A percentile compares a stretch with the other conserved stretches of the same genome.
Conservation (phyloP, 306 rosid species). For the Acacia confusa region DNA sequence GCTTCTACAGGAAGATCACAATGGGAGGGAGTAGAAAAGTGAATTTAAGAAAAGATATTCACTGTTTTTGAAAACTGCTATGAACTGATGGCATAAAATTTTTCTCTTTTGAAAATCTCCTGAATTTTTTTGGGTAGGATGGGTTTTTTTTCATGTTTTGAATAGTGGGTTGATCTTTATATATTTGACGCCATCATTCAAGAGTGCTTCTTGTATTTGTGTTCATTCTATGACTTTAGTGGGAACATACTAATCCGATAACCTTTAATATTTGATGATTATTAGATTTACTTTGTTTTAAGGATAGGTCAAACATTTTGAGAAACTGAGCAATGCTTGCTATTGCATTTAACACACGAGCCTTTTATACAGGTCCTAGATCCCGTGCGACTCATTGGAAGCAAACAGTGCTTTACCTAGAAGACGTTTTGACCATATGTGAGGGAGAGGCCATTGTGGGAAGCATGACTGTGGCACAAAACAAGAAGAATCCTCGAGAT, state of each 20-base stretch:
- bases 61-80: background rate
- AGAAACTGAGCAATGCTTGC: background rate
- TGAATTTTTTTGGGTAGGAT: constrained; percentile 15
- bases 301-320: background rate
- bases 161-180: no score
- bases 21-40: background rate
- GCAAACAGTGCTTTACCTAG: constrained; percentile 93
- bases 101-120: background rate
- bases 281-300: background rate
- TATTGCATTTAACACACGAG: background rate
- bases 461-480: constrained; percentile 76
- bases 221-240: no score
- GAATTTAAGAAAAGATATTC: background rate
- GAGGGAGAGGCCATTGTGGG: constrained; percentile 84
- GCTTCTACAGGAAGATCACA: background rate
- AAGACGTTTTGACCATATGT: constrained; percentile 85
- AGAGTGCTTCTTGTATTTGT: no score
- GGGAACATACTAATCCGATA: no score
- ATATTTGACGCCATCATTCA: no score
- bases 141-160: background rate
- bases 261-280: background rate
- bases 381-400: constrained; percentile 94
- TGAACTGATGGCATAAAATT: constrained; percentile 2
- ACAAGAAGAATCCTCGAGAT: constrained; percentile 85
- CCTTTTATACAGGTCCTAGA: constrained; percentile 68